phyloP scores from a whole-genome alignment of 2,329 filamentous ascomycete species.

The Fusarium lateritium region DNA sequence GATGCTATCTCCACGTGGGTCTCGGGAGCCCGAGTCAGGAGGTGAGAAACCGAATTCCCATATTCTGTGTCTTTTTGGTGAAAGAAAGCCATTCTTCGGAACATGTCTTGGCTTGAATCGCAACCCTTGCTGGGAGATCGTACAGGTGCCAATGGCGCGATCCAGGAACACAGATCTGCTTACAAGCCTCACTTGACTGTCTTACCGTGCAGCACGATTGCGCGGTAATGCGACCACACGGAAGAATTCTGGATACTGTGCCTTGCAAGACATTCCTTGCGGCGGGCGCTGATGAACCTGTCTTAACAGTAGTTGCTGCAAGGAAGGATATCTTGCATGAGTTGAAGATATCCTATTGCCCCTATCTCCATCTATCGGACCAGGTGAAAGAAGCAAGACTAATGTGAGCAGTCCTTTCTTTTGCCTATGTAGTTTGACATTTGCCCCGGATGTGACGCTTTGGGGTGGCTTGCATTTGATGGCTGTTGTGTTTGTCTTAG shows the following conservation, averaged over 20 bases:
- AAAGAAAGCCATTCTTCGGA: conserved; percentile 19
- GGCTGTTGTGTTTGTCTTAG: conserved; percentile 31
- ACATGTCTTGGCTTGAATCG: conserved; percentile 16
- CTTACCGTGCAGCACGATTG: conserved; percentile 10
- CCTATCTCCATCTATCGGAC: conserved; percentile 1
- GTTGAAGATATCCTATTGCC: conserved; percentile 8
- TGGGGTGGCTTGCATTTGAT: conserved; percentile 41
- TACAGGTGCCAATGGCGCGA: conserved; percentile 14
- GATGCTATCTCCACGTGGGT: conserved; percentile 13
- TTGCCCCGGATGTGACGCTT: conserved; percentile 34
- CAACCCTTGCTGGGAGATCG: conserved; percentile 20
- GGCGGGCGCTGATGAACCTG: conserved; percentile 8
- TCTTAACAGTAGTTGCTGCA: conserved; percentile 26
- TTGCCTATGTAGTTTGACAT: conserved; percentile 14
- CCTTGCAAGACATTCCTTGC: conserved; percentile 18
- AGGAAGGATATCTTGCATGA: conserved; percentile 16
- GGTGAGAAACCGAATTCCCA: conserved; percentile 2
- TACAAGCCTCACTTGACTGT: conserved; percentile 29
- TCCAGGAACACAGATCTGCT: background rate
- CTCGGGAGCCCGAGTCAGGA: conserved; percentile 7
- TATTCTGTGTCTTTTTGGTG: conserved; percentile 1
- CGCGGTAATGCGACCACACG: conserved; percentile 18
- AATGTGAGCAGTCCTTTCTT: conserved; percentile 10
- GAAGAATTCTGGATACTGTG: conserved; percentile 1
- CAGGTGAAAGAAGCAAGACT: conserved; percentile 1